Percentiles rank a stretch among this genome's conserved stretches.
Conservation (phyloP, 192 early-diverging fungal genomes). For the Ramicandelaber brevisporus region DNA sequence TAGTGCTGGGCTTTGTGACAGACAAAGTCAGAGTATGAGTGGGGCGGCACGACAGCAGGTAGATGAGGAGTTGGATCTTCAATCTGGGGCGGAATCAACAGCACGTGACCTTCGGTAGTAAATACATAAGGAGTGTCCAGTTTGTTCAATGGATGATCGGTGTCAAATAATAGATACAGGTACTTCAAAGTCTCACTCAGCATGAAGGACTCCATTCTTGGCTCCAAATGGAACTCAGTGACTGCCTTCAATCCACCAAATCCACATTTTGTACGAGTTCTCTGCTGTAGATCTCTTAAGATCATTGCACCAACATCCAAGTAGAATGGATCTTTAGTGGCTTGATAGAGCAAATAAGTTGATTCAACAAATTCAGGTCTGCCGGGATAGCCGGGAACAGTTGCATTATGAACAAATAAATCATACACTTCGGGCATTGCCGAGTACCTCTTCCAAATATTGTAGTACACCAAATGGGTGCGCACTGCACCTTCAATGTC, state of each 20-base stretch:
- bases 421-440: conserved; percentile 79
- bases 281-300: conserved; percentile 45
- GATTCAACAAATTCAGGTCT: conserved; percentile 88
- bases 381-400: conserved; percentile 53
- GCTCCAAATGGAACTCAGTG: conserved; percentile 28
- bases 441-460: conserved; percentile 65
- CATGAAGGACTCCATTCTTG: conserved; percentile 87
- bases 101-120: conserved; percentile 38
- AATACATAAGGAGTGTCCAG: conserved; percentile 61
- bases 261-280: conserved; percentile 48
- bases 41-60: too few relatives aligned
- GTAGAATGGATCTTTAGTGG: conserved; percentile 77
- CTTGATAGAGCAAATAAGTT: conserved; percentile 75
- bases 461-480: conserved; percentile 55
- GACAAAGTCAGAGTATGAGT: too few relatives aligned
- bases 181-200: conserved; percentile 91
- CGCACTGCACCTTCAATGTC: conserved; percentile 66
- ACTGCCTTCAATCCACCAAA: conserved; percentile 51
- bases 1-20: too few relatives aligned
- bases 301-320: conserved; percentile 73
- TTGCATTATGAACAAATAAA: conserved; percentile 28
- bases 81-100: conserved; percentile 14
- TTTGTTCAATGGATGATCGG: conserved; percentile 43
- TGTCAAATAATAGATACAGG: conserved; percentile 78
- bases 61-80: too few relatives aligned